These are phyloP conservation scores for Hypseocharis bilobata DNA, from an alignment of 441 rosid genomes.

Conservation along the genomic window DNA sequence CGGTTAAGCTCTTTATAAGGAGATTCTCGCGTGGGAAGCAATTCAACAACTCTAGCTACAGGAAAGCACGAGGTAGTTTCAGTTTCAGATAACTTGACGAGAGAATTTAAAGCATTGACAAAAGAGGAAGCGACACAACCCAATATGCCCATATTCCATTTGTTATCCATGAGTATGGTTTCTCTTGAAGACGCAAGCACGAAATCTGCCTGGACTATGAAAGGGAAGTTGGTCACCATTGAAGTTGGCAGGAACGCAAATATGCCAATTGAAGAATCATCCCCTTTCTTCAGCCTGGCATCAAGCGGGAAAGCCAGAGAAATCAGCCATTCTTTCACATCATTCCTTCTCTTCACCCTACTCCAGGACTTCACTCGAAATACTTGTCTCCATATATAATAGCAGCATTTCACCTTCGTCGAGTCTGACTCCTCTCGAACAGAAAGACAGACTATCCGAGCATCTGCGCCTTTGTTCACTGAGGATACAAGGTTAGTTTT, in stretches of 20 bases:
- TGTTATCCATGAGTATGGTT: not conserved
- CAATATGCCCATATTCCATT: not conserved
- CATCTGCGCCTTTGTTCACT: not conserved
- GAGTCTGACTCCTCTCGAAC: not conserved
- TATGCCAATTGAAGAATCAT: not conserved
- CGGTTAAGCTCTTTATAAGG: not conserved
- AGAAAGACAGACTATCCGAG: not conserved
- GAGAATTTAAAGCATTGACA: not conserved
- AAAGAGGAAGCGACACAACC: not conserved
- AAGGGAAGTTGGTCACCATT: not conserved
- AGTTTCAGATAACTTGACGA: too few relatives aligned
- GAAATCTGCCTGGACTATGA: not conserved
- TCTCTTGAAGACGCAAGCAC: not conserved
- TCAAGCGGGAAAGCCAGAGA: not conserved
- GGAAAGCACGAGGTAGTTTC: too few relatives aligned
- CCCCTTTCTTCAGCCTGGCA: not conserved
- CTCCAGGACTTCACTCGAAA: not conserved
- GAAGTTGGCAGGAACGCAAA: not conserved
- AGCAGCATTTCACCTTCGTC: not conserved
- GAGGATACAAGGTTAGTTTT: not conserved
- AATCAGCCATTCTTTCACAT: not conserved
- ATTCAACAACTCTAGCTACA: not conserved
- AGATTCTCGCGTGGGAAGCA: not conserved
- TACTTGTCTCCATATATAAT: not conserved
- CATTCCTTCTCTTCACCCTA: not conserved